A percentile compares a stretch with the other conserved stretches of the same genome.
phyloP scores from a whole-genome alignment of 176 grass and related monocot genomes.

The Bolboschoenus planiculmis region DNA sequence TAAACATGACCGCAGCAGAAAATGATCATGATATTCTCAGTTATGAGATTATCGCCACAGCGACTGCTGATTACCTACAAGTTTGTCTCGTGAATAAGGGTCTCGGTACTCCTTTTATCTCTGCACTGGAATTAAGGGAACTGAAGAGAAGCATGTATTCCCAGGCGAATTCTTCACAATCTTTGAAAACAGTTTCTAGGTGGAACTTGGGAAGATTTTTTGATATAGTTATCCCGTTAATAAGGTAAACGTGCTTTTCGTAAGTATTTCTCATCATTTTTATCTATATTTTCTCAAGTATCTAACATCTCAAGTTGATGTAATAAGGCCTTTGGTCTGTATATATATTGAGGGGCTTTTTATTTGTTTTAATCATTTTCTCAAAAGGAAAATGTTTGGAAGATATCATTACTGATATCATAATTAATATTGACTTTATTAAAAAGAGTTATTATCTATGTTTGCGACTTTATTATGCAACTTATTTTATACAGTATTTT shows the following conservation, averaged over 20 bases:
- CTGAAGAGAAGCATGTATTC: background rate
- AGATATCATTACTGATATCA: too few species aligned
- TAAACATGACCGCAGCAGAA: background rate
- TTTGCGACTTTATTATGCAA: too few species aligned
- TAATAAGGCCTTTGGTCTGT: too few species aligned
- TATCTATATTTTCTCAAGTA: too few species aligned
- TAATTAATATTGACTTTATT: too few species aligned
- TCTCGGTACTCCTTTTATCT: background rate
- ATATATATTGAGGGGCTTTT: too few species aligned
- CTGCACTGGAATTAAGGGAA: conserved; percentile 5
- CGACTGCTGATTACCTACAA: background rate
- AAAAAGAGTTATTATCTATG: too few species aligned
- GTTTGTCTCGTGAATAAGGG: conserved; percentile 28
- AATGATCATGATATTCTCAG: background rate
- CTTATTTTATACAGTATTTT: too few species aligned
- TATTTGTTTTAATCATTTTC: too few species aligned
- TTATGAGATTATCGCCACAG: background rate
- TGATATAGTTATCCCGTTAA: background rate
- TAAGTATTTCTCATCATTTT: too few species aligned
- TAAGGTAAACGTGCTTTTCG: background rate
- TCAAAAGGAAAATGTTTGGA: too few species aligned
- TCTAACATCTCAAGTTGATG: too few species aligned
- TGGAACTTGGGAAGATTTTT: background rate
- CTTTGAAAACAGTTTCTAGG: background rate
- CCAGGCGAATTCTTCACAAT: background rate